These are phyloP conservation scores for Blastobotrys illinoisensis DNA, from an alignment of 1,139 yeast species.

Conservation along the genomic window DNA sequence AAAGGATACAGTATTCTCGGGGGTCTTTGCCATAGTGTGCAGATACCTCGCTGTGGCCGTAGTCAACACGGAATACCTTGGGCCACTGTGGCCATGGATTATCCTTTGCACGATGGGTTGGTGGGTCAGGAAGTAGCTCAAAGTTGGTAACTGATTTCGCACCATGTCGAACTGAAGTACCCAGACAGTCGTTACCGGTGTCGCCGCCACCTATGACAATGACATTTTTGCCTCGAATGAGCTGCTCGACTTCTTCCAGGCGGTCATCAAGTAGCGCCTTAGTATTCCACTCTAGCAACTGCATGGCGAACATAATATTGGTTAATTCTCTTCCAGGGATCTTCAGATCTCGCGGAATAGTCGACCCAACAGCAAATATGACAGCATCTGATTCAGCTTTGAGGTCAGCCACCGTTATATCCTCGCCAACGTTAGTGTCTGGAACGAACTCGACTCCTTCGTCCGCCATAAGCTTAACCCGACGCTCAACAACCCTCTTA, in stretches of 20 bases:
- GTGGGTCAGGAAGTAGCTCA: conserved; percentile 91
- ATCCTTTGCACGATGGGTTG: conserved; percentile 79
- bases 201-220: conserved; percentile 99
- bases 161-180: conserved; percentile 96
- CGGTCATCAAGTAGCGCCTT: conserved; percentile 80
- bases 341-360: conserved; percentile 90
- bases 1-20: conserved; percentile 89
- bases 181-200: conserved; percentile 98
- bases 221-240: conserved; percentile 79
- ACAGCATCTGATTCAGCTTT: conserved; percentile 70
- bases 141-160: conserved; percentile 94
- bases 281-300: conserved; percentile 81
- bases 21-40: conserved; percentile 97
- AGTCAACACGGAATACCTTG: conserved; percentile 92
- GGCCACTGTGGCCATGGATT: conserved; percentile 99
- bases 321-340: conserved; percentile 90
- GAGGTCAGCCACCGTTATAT: conserved; percentile 61
- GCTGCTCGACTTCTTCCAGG: conserved; percentile 67
- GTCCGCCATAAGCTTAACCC: conserved; percentile 83
- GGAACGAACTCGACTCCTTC: conserved; percentile 83
- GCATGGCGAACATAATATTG: conserved; percentile 94
- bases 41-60: conserved; percentile 93
- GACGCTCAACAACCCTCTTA: conserved; percentile 85
- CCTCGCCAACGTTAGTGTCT: conserved; percentile 79
- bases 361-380: conserved; percentile 89